Conservation (phyloP, 2,329 filamentous ascomycete species). For the Penicillium sp. region DNA sequence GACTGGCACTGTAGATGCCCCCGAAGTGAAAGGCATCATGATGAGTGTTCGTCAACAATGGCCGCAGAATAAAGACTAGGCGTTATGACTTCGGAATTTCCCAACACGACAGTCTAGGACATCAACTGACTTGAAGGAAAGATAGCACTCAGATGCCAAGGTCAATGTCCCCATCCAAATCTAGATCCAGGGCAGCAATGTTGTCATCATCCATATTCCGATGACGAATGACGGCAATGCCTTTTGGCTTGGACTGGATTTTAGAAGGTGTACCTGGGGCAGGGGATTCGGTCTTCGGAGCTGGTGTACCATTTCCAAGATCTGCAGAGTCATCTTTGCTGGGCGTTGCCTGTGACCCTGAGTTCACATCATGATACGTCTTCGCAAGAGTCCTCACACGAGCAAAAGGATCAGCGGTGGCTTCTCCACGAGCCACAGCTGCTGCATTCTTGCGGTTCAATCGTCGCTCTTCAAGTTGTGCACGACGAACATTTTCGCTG, state of each 20-base stretch:
- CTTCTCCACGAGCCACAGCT: slow-evolving; percentile 61
- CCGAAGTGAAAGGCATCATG: background rate
- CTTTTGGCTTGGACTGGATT: slow-evolving; percentile 33
- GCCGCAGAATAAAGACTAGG: background rate
- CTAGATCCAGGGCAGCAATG: slow-evolving; percentile 81
- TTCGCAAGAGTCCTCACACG: slow-evolving; percentile 65
- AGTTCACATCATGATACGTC: slow-evolving; percentile 62
- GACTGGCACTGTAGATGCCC: background rate
- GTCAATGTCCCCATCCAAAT: slow-evolving; percentile 72
- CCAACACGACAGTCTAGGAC: background rate
- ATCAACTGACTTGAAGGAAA: background rate
- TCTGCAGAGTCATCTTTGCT: slow-evolving; percentile 45
- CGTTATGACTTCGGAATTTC: background rate
- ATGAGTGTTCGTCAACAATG: background rate
- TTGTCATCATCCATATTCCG: slow-evolving; percentile 88
- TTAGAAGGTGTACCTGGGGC: slow-evolving; percentile 40
- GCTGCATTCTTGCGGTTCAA: slow-evolving; percentile 58
- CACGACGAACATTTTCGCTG: slow-evolving; percentile 83
- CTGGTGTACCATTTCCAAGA: slow-evolving; percentile 47
- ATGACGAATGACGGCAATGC: slow-evolving; percentile 66
- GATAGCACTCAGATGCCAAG: background rate
- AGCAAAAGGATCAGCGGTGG: slow-evolving; percentile 51
- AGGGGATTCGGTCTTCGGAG: slow-evolving; percentile 38
- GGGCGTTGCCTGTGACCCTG: slow-evolving; percentile 30
- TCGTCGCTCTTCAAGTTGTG: slow-evolving; percentile 76